These are phyloP conservation scores for Scenedesmus sp. DNA, from an alignment of 163 green algal species.

Conservation along the genomic window DNA sequence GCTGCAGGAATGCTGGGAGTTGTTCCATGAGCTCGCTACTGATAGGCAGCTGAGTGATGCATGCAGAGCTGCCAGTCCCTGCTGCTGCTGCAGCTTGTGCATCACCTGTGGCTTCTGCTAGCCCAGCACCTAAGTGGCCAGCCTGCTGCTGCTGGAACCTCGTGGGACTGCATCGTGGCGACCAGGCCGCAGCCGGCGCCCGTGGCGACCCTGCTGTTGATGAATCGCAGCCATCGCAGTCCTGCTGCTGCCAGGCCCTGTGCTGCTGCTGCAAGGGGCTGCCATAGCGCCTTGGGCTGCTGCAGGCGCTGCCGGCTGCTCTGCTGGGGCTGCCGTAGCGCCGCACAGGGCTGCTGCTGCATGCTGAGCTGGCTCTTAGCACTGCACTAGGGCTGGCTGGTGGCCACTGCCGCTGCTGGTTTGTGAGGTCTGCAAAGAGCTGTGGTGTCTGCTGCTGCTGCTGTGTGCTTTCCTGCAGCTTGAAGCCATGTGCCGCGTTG, in stretches of 20 bases:
- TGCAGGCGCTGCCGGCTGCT: constrained; percentile 26
- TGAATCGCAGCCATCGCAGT: not conserved
- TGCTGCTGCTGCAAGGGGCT: constrained; percentile 43
- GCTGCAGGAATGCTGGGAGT: not conserved
- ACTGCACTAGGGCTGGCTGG: not conserved
- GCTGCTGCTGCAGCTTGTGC: not conserved
- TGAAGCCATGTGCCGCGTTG: constrained; percentile 33
- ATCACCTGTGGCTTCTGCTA: not conserved
- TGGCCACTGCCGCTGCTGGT: constrained; percentile 23
- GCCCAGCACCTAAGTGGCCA: not conserved
- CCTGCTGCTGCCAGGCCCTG: constrained; percentile 33
- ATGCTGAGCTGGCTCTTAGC: constrained; percentile 2
- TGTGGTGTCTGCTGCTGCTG: constrained; percentile 5
- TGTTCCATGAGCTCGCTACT: not conserved
- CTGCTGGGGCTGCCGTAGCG: constrained; percentile 18
- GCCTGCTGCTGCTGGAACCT: constrained; percentile 21
- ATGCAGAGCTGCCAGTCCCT: constrained; percentile 5
- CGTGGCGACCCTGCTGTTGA: not conserved
- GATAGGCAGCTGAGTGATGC: not conserved
- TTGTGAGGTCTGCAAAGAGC: constrained; percentile 1
- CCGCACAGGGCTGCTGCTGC: not conserved
- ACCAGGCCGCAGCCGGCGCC: not conserved
- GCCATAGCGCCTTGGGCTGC: constrained; percentile 23
- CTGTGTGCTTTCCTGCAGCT: not conserved
- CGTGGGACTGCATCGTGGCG: not conserved